Evolutionary conservation across 768 basidiomycete species (phyloP).

Genomic region (Lactifluus subvellereus): DNA sequence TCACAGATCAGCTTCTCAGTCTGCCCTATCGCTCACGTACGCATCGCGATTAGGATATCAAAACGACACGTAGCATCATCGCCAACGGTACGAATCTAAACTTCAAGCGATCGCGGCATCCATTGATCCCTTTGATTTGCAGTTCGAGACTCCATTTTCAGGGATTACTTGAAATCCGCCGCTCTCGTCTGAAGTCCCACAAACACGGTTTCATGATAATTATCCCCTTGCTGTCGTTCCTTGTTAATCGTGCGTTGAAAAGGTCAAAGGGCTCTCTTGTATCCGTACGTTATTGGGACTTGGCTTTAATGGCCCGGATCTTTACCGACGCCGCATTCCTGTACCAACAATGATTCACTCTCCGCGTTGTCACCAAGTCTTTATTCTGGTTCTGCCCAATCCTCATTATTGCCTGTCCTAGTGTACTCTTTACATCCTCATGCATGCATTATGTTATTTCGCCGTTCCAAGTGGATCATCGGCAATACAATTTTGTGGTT

Average conservation of each 20-base stretch:
- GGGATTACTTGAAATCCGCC: slow-evolving; percentile 34
- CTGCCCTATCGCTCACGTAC: neutral
- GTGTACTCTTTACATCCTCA: slow-evolving; percentile 16
- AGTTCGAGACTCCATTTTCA: slow-evolving; percentile 36
- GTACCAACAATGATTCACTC: slow-evolving; percentile 16
- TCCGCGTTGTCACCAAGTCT: slow-evolving; percentile 7
- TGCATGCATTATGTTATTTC: slow-evolving; percentile 13
- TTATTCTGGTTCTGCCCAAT: neutral
- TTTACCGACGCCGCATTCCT: slow-evolving; percentile 9
- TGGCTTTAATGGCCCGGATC: slow-evolving; percentile 8
- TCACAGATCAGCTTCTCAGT: neutral
- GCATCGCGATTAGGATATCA: slow-evolving; percentile 54
- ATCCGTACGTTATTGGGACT: slow-evolving; percentile 11
- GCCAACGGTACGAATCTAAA: slow-evolving; percentile 51
- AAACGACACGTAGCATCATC: slow-evolving; percentile 78
- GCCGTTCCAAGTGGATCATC: neutral
- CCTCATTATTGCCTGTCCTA: slow-evolving; percentile 10
- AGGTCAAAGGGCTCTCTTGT: slow-evolving; percentile 3
- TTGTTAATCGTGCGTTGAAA: slow-evolving; percentile 6
- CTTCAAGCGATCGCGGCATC: neutral
- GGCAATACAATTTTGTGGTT: neutral
- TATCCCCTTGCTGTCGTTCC: neutral
- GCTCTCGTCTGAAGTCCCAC: slow-evolving; percentile 31
- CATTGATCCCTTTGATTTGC: neutral
- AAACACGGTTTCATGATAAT: neutral